phyloP scores from a whole-genome alignment of 352 stramenopile genomes.

The Pythium diclinum region DNA sequence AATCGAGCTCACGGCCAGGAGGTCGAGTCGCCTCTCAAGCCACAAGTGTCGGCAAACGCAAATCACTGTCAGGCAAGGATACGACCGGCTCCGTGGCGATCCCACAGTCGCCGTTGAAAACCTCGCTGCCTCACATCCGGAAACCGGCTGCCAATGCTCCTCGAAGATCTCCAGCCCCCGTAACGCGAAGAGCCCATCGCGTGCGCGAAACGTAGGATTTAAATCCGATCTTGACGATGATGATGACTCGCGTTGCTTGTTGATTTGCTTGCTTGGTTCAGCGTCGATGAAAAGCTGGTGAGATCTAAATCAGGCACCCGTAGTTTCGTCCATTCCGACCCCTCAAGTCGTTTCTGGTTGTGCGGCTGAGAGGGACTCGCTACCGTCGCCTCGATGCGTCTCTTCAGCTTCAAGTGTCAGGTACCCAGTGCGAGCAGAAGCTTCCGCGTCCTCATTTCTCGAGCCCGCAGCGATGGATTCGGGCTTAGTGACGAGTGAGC shows the following conservation, averaged over 20 bases:
- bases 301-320: neutral
- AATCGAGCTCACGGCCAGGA: neutral
- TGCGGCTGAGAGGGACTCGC: neutral
- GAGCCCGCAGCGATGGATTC: conserved; percentile 37
- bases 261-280: neutral
- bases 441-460: neutral
- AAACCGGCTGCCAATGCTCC: neutral
- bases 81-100: neutral
- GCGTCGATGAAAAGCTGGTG: neutral
- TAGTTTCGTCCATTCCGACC: neutral
- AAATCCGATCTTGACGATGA: neutral
- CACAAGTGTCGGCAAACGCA: conserved; percentile 3
- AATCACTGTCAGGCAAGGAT: neutral
- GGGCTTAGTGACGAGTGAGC: conserved; percentile 51
- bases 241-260: neutral
- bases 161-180: neutral
- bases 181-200: neutral
- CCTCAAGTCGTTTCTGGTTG: neutral
- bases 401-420: neutral
- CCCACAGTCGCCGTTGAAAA: neutral
- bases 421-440: neutral
- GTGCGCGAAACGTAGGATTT: neutral
- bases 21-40: neutral
- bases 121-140: conserved; percentile 5
- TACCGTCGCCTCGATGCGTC: neutral